These are phyloP conservation scores for Inonotus obliquus DNA, from an alignment of 1,284 basidiomycete genomes.

Conservation along the genomic window DNA sequence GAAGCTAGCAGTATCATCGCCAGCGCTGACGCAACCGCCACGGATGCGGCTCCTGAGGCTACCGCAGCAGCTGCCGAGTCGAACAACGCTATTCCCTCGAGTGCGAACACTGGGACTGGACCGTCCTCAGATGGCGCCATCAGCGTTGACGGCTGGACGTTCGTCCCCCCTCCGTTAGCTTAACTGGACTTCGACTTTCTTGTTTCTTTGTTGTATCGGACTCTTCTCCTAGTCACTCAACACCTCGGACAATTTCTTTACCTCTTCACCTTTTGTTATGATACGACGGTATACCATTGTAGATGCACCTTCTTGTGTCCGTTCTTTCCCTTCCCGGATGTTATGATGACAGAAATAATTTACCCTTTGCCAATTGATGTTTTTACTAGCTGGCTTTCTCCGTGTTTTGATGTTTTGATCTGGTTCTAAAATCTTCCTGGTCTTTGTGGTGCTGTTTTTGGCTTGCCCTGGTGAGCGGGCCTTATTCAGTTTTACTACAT, in stretches of 20 bases:
- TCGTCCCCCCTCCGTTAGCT: conserved; percentile 6
- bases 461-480: conserved; percentile 11
- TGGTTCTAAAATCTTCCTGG: background rate
- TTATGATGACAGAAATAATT: background rate
- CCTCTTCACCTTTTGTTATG: background rate
- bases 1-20: conserved; percentile 42
- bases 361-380: background rate
- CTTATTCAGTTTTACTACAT: background rate
- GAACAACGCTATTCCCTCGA: conserved; percentile 22
- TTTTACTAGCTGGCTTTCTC: background rate
- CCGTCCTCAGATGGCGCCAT: conserved; percentile 35
- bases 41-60: conserved; percentile 7
- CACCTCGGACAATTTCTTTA: background rate
- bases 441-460: background rate
- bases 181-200: background rate
- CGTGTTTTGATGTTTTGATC: too few species aligned
- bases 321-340: background rate
- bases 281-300: conserved; percentile 5
- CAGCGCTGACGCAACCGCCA: conserved; percentile 26
- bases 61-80: conserved; percentile 16
- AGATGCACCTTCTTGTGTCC: background rate
- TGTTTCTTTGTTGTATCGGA: conserved; percentile 5
- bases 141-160: conserved; percentile 29
- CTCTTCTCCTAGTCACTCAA: background rate
- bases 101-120: conserved; percentile 35